Percentiles rank a stretch among this genome's conserved stretches.
Conservation (phyloP, 768 basidiomycete genomes). For the Boletus reticuloceps region DNA sequence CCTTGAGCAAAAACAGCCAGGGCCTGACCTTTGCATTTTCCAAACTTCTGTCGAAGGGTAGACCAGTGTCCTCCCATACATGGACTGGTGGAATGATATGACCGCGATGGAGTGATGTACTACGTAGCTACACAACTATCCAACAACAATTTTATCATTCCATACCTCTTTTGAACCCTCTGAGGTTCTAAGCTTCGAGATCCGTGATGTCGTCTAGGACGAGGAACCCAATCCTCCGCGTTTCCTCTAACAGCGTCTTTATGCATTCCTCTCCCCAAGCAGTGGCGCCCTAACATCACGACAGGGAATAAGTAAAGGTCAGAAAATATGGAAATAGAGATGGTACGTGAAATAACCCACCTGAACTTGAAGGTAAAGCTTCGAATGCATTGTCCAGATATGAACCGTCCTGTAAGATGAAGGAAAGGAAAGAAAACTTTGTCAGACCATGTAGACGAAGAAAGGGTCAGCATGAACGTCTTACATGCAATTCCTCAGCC, state of each 20-base stretch:
- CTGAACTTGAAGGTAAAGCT: constrained; percentile 10
- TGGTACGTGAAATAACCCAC: background rate
- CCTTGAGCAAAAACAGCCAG: no score
- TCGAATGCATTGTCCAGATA: constrained; percentile 20
- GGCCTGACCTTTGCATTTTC: no score
- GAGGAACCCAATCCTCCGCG: constrained; percentile 13
- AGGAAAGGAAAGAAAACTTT: no score
- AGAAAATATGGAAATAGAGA: no score
- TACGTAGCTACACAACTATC: no score
- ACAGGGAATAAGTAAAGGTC: background rate
- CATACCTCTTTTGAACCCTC: no score
- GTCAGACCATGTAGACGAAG: background rate
- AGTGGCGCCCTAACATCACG: constrained; percentile 11
- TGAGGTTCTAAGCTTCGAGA: no score
- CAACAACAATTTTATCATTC: no score
- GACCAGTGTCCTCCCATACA: no score
- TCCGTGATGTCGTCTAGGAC: background rate
- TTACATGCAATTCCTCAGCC: constrained; percentile 10
- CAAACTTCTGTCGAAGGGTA: no score
- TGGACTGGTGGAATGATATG: no score
- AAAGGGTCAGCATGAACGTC: background rate
- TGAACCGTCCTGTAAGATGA: constrained; percentile 6
- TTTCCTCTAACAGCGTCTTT: constrained; percentile 14
- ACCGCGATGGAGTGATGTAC: no score
- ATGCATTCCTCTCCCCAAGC: constrained; percentile 22